Percentiles rank a stretch among this genome's conserved stretches.
Conservation (phyloP, 805 yeast species). For the Brettanomyces custersianus region DNA sequence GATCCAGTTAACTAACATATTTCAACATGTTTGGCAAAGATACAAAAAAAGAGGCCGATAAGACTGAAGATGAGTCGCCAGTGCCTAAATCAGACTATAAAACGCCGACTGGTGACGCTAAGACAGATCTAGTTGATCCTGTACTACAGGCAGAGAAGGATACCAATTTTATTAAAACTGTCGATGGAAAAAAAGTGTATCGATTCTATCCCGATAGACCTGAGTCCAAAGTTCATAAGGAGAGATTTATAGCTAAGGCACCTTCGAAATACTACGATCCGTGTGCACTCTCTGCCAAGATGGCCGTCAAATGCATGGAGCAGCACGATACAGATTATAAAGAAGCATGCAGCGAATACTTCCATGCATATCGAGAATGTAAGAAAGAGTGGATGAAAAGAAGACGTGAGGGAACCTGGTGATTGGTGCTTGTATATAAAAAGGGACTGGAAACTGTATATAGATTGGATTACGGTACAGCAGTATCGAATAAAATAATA, state of each 20-base stretch:
- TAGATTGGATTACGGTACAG: too few relatives aligned
- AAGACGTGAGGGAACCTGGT: constrained; percentile 27
- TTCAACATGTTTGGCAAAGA: too few relatives aligned
- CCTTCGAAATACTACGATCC: constrained; percentile 88
- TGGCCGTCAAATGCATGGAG: constrained; percentile 80
- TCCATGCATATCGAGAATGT: constrained; percentile 90
- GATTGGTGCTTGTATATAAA: constrained; percentile 4
- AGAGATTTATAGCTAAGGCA: constrained; percentile 61
- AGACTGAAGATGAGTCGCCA: neutral
- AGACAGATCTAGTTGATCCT: neutral
- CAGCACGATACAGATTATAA: constrained; percentile 62
- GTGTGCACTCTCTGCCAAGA: constrained; percentile 79
- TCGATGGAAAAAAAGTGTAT: constrained; percentile 38
- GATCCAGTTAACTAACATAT: too few relatives aligned
- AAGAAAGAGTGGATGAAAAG: constrained; percentile 59
- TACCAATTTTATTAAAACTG: constrained; percentile 42
- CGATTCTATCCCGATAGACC: constrained; percentile 88
- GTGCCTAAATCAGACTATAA: too few relatives aligned
- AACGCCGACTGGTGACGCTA: too few relatives aligned
- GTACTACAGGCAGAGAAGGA: constrained; percentile 10
- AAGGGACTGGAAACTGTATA: neutral
- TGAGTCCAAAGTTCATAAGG: constrained; percentile 56
- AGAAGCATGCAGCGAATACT: constrained; percentile 66
- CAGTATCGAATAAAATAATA: too few relatives aligned
- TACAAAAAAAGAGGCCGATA: neutral